These are phyloP conservation scores for Wickerhamomyces silvicola DNA, from an alignment of 805 yeast species.

Conservation along the genomic window DNA sequence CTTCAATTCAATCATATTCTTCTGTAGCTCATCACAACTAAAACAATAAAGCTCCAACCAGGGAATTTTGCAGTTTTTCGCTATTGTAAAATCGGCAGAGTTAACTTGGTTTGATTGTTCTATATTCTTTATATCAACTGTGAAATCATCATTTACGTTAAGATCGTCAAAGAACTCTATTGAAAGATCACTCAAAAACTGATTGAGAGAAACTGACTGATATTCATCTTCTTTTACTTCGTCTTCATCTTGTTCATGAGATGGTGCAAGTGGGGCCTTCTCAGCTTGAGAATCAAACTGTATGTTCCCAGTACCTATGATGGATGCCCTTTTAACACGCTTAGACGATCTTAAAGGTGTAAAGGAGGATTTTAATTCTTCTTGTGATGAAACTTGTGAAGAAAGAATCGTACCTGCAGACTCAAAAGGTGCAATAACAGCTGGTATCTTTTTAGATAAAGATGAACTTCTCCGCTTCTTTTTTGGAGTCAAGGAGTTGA, in stretches of 20 bases:
- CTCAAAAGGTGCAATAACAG: constrained; percentile 1
- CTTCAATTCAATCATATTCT: constrained; percentile 19
- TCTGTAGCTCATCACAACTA: constrained; percentile 23
- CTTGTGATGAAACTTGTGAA: constrained; percentile 7
- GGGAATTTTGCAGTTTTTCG: constrained; percentile 18
- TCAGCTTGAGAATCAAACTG: constrained; percentile 11
- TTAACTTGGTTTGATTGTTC: constrained; percentile 1
- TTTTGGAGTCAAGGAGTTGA: constrained; percentile 22
- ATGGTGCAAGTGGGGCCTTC: constrained; percentile 17
- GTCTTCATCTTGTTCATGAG: constrained; percentile 13
- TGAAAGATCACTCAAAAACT: constrained; percentile 18
- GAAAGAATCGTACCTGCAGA: constrained; percentile 2
- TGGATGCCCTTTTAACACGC: constrained; percentile 8
- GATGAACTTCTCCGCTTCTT: constrained; percentile 11
- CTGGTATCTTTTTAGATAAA: neutral
- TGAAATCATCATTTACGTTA: constrained; percentile 18
- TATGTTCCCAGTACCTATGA: constrained; percentile 10
- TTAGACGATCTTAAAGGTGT: constrained; percentile 20
- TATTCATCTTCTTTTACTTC: constrained; percentile 8
- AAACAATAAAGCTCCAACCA: constrained; percentile 22
- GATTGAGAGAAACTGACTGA: constrained; percentile 18
- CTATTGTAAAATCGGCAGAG: constrained; percentile 15
- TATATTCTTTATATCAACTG: constrained; percentile 11
- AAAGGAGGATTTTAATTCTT: constrained; percentile 14
- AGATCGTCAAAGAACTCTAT: constrained; percentile 23